Evolutionary conservation across 148 eudicot species (phyloP).

Genomic region (Gaultheria prostrata): DNA sequence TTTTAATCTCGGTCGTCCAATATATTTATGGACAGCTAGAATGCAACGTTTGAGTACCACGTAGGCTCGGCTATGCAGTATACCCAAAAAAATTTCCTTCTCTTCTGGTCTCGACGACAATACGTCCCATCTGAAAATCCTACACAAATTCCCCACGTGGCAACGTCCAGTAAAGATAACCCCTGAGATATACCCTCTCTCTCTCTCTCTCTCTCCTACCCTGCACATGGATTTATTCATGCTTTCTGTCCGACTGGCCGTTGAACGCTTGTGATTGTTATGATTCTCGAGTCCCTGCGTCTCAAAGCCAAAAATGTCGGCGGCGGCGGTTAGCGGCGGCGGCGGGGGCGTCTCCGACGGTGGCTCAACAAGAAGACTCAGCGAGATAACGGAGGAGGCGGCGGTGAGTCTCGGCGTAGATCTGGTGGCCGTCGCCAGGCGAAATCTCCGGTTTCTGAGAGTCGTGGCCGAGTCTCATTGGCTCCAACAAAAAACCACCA

Average conservation of each 20-base stretch:
- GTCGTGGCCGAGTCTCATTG: conserved; percentile 57
- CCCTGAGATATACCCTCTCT: not conserved
- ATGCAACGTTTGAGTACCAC: too few species aligned
- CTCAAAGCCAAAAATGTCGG: conserved; percentile 33
- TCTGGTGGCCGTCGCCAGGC: conserved; percentile 74
- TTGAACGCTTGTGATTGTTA: not conserved
- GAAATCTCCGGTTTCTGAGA: conserved; percentile 61
- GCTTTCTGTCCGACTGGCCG: not conserved
- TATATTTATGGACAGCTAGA: too few species aligned
- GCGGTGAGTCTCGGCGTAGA: conserved; percentile 39
- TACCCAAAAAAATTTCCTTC: too few species aligned
- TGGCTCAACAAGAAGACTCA: conserved; percentile 47
- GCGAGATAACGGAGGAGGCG: conserved; percentile 44
- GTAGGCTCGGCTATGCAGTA: too few species aligned
- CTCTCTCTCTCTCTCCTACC: not conserved
- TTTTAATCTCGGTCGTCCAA: too few species aligned
- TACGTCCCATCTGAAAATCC: not conserved
- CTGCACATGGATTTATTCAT: not conserved
- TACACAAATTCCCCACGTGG: not conserved
- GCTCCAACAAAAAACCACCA: conserved; percentile 49
- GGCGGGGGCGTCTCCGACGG: conserved; percentile 29
- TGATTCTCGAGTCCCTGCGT: not conserved
- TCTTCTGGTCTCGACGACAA: not conserved
- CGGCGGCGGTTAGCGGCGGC: conserved; percentile 1
- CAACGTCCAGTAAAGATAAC: not conserved